Evolutionary conservation across 2,329 filamentous ascomycete species (phyloP).

Genomic region (Penicillium sp.): DNA sequence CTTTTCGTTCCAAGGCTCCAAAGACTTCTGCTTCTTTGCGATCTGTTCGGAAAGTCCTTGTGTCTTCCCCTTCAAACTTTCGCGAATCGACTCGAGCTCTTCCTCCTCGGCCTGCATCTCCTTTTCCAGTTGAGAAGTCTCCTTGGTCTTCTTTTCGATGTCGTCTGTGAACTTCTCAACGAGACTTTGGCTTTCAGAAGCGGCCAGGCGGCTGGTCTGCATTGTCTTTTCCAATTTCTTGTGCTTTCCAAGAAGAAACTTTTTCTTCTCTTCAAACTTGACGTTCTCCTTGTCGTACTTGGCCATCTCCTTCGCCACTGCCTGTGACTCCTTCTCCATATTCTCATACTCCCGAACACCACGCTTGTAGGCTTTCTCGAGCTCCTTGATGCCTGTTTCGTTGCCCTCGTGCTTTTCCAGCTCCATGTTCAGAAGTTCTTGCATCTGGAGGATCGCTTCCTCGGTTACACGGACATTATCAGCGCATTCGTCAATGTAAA

Average conservation of each 20-base stretch:
- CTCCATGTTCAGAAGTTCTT: slow-evolving; percentile 77
- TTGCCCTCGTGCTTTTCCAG: slow-evolving; percentile 86
- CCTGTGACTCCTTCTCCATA: slow-evolving; percentile 75
- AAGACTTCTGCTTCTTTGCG: slow-evolving; percentile 79
- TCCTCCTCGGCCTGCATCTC: slow-evolving; percentile 72
- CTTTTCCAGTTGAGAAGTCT: slow-evolving; percentile 70
- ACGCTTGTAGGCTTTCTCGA: slow-evolving; percentile 77
- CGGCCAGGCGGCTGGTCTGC: slow-evolving; percentile 66
- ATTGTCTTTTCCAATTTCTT: slow-evolving; percentile 93
- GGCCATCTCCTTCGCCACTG: slow-evolving; percentile 75
- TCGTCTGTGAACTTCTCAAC: slow-evolving; percentile 73
- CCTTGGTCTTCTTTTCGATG: slow-evolving; percentile 67
- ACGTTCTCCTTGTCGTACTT: slow-evolving; percentile 95
- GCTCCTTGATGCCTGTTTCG: slow-evolving; percentile 80
- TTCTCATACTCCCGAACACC: slow-evolving; percentile 77
- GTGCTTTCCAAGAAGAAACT: slow-evolving; percentile 82
- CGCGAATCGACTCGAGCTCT: slow-evolving; percentile 75
- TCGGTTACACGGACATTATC: slow-evolving; percentile 85
- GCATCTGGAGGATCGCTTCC: slow-evolving; percentile 86
- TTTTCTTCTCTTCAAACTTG: slow-evolving; percentile 96
- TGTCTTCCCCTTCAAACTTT: slow-evolving; percentile 88
- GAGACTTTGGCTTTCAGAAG: slow-evolving; percentile 67
- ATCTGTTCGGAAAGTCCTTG: slow-evolving; percentile 92
- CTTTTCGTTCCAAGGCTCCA: slow-evolving; percentile 95
- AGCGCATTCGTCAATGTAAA: slow-evolving; percentile 80